Base-by-base conservation (phyloP, 2,329 filamentous ascomycete genomes). In the Cercospora sojina region DNA sequence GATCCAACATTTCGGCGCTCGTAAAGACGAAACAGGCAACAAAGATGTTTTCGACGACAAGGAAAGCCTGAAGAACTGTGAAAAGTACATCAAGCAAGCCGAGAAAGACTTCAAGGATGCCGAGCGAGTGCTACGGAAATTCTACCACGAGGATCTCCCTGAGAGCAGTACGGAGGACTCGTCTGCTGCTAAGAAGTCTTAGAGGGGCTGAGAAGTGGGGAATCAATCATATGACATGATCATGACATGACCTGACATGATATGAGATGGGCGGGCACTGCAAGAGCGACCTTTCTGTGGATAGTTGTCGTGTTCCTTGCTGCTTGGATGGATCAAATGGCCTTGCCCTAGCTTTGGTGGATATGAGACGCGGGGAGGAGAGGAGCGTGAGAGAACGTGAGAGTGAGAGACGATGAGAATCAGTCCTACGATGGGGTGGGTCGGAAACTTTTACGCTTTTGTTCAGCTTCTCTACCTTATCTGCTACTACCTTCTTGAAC, bases 1-100 rank as follows among this genome's bases (percentile, higher is more conserved):
- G 84, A 97, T 99, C 75, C 94, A 99, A 80, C 90, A 96, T 76
- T 96, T 89, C 78, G 94, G 94, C 72, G 90, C 91, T 75, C 84
- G 86, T 74, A 92, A 93, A 80, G 93, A 94, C 73, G 87, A 91
- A 67, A 89, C 91, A 51, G 93, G 93, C 49, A 85, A 83, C 5
- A 81, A 83, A 47, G 84, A 87, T 64, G 88, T 92, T 76, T 81
- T 83, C 1, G 88, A 96, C 74, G 84, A 89, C 67, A 82, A 88
- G 2, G 81, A 87, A 58, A 92, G 90, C 74, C 83, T 97, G 38
- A 79, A 85, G 68, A 87, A 87, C 68, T 91, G 96, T 75, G 83
- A 83, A 71, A 86, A 88, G 53, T 91, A 89, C 7, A 85, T 98
- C 69, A 81, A 83, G 56, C 83, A 86, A 55, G 90, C 92, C 68